These are phyloP conservation scores for Pseudocercospora fijiensis DNA, from an alignment of 2,329 filamentous ascomycete genomes.

Conservation along the genomic window DNA sequence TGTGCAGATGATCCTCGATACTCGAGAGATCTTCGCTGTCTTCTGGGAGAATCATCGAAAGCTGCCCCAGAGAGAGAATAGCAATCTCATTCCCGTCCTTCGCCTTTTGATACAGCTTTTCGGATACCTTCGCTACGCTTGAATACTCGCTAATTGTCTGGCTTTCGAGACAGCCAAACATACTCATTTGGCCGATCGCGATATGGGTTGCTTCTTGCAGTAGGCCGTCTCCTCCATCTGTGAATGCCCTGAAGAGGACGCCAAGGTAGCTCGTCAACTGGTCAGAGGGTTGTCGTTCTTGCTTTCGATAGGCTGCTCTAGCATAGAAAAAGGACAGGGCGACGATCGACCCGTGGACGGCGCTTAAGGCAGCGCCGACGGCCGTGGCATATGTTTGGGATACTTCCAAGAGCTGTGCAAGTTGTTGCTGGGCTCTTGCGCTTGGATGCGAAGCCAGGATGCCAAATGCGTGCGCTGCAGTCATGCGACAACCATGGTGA, in stretches of 20 bases:
- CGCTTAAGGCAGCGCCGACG: slow-evolving; percentile 59
- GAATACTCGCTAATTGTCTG: slow-evolving; percentile 32
- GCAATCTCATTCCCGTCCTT: slow-evolving; percentile 80
- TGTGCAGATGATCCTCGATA: slow-evolving; percentile 68
- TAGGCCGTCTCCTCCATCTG: slow-evolving; percentile 54
- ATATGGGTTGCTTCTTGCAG: slow-evolving; percentile 59
- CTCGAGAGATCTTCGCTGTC: slow-evolving; percentile 48
- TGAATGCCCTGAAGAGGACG: slow-evolving; percentile 53
- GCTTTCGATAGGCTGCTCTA: slow-evolving; percentile 53
- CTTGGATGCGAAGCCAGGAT: slow-evolving; percentile 67
- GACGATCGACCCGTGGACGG: slow-evolving; percentile 61
- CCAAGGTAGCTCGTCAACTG: slow-evolving; percentile 43
- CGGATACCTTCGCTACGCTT: slow-evolving; percentile 48
- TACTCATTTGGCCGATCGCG: slow-evolving; percentile 61
- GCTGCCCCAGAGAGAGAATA: slow-evolving; percentile 74
- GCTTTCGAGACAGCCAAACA: slow-evolving; percentile 57
- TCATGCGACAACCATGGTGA: slow-evolving; percentile 63
- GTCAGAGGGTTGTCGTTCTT: not conserved
- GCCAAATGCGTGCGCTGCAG: slow-evolving; percentile 70
- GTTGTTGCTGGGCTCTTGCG: slow-evolving; percentile 42
- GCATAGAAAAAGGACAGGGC: slow-evolving; percentile 60
- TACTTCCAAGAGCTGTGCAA: slow-evolving; percentile 40
- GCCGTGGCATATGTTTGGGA: slow-evolving; percentile 57
- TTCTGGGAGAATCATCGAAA: slow-evolving; percentile 64
- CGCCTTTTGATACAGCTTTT: slow-evolving; percentile 65